These are phyloP conservation scores for Xylariaceae sp. DNA, from an alignment of 2,329 filamentous ascomycete genomes.

Conservation along the genomic window DNA sequence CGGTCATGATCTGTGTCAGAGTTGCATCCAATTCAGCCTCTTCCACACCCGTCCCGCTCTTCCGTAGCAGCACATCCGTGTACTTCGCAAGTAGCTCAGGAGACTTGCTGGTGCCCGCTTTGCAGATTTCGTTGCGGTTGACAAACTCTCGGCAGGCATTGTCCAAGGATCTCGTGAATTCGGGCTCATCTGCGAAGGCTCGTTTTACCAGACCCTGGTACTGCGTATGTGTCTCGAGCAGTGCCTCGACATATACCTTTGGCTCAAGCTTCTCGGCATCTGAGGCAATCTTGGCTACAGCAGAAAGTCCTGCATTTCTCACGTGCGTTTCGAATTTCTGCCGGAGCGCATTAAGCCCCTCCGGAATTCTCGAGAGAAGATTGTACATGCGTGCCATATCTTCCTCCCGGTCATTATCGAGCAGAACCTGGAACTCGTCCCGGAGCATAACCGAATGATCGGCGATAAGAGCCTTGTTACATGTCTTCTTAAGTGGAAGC, in stretches of 20 bases:
- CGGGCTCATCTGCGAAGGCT: conserved; percentile 92
- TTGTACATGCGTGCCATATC: conserved; percentile 97
- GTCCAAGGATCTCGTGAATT: conserved; percentile 93
- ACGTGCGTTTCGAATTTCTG: conserved; percentile 91
- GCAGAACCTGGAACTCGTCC: conserved; percentile 91
- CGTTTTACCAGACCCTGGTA: conserved; percentile 90
- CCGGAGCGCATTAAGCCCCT: conserved; percentile 87
- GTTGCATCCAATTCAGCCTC: conserved; percentile 91
- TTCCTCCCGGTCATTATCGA: conserved; percentile 92
- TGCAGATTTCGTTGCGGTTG: conserved; percentile 96
- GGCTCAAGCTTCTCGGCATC: conserved; percentile 91
- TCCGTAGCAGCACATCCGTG: conserved; percentile 88
- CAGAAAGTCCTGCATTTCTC: conserved; percentile 81
- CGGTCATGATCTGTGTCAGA: conserved; percentile 93
- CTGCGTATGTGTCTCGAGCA: conserved; percentile 91
- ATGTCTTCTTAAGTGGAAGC: conserved; percentile 79
- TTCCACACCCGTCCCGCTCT: conserved; percentile 89
- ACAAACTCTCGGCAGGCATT: conserved; percentile 98
- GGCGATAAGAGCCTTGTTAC: conserved; percentile 85
- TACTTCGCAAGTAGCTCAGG: conserved; percentile 96
- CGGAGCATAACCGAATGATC: conserved; percentile 84
- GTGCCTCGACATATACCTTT: conserved; percentile 93
- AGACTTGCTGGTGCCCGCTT: conserved; percentile 88
- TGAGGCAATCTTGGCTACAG: conserved; percentile 86
- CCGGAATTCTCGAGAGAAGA: conserved; percentile 83